Evolutionary conservation across 805 yeast species (phyloP), one percentile per base, ranked within the genome.

Genomic region (Candida multigemmis): DNA sequence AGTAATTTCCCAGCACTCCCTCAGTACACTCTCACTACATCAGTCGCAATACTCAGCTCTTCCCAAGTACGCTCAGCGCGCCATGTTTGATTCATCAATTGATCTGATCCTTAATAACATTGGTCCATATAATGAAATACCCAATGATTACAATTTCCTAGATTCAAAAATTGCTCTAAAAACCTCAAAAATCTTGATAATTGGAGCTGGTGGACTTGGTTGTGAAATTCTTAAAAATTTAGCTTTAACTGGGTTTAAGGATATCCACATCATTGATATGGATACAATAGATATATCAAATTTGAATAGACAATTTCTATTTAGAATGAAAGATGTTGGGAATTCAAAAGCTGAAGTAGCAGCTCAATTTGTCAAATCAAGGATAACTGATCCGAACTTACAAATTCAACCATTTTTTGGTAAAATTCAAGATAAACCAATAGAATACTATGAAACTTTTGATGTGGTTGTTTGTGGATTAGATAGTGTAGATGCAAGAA

Each of bases 141-240:
- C 60, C 0, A 56, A 47, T 4, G 64, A 56, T 11, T 61, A 59
- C 32, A 31, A 34, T 6, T 20, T 37, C 5, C 24, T 25, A 1
- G 44, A 36, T 8, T 53, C 62, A 5, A 22, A 31, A 4, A 12
- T 32, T 2, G 45, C 56, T 3, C 37, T 61, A 4, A 14, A 20
- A 5, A 27, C 27, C 4, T 29, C 54, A 11, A 47, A 43, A 16
- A 37, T 62, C 5, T 38, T 62, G 14, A 71, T 72, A 6, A 67
- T 80, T 23, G 93, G 93, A 2, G 89, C 89, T 1, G 93, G 93
- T 1, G 93, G 93, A 0, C 54, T 81, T 14, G 93, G 93, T 3
- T 81, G 93, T 52, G 91, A 82, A 48, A 76, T 81, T 16, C 51
- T 81, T 24, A 82, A 82, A 50, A 69, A 79, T 47, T 57, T 82